phyloP scores from a whole-genome alignment of 148 eudicot species.

The Cornus controversa region DNA sequence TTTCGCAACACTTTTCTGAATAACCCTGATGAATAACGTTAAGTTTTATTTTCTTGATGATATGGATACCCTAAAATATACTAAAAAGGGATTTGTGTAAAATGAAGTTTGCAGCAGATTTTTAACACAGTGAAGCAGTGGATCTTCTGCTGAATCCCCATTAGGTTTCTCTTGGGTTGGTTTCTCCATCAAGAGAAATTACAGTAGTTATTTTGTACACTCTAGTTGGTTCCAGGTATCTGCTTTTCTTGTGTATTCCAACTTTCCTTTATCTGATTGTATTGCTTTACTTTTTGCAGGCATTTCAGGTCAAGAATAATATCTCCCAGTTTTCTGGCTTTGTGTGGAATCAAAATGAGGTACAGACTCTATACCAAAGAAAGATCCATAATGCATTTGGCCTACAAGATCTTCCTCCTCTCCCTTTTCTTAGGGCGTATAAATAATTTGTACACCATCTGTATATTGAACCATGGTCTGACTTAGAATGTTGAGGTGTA shows the following conservation, averaged over 20 bases:
- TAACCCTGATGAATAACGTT: background rate
- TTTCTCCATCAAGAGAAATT: background rate
- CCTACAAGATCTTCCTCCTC: background rate
- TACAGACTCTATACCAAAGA: slow-evolving; percentile 16
- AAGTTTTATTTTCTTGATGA: background rate
- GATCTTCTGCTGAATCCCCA: background rate
- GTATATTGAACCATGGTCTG: background rate
- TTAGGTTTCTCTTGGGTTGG: background rate
- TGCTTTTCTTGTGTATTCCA: background rate
- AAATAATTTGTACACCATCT: background rate
- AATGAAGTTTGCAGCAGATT: background rate
- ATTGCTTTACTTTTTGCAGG: slow-evolving; percentile 48
- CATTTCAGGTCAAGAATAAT: slow-evolving; percentile 64
- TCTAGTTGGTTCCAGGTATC: background rate
- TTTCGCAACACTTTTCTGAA: background rate
- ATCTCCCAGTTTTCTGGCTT: slow-evolving; percentile 88
- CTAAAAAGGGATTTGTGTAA: background rate
- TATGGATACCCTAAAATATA: background rate
- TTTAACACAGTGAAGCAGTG: background rate
- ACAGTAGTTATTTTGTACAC: background rate
- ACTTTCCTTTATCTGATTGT: background rate
- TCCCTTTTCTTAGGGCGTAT: background rate
- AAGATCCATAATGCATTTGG: background rate
- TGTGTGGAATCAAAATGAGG: slow-evolving; percentile 91
- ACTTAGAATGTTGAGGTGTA: background rate